These are phyloP conservation scores for Prunus dulcis DNA, from an alignment of 306 rosid genomes.

Conservation along the genomic window DNA sequence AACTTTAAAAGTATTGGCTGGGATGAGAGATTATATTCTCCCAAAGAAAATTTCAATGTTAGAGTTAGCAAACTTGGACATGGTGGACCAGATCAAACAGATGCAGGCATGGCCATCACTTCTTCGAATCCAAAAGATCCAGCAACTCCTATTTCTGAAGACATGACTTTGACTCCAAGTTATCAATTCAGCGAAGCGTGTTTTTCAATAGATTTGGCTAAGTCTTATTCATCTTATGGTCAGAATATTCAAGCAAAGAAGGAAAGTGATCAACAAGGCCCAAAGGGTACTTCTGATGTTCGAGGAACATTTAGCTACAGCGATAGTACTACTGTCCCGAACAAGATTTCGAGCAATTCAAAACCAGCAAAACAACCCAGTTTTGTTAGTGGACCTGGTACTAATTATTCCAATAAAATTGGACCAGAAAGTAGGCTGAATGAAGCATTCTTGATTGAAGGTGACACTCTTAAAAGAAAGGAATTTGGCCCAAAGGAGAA, in stretches of 20 bases:
- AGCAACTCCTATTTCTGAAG: slow-evolving; percentile 30
- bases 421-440: slow-evolving; percentile 25
- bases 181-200: slow-evolving; percentile 45
- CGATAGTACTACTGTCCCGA: not conserved
- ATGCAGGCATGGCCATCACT: not conserved
- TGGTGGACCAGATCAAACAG: slow-evolving; percentile 25
- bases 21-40: slow-evolving; percentile 35
- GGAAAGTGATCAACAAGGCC: not conserved
- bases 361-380: slow-evolving; percentile 18
- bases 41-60: slow-evolving; percentile 12
- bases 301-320: slow-evolving; percentile 6
- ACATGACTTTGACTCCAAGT: slow-evolving; percentile 24
- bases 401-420: slow-evolving; percentile 12
- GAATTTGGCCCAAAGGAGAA: slow-evolving; percentile 25
- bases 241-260: not conserved
- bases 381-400: slow-evolving; percentile 13
- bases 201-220: slow-evolving; percentile 64
- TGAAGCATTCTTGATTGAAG: slow-evolving; percentile 30
- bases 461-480: slow-evolving; percentile 9
- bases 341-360: slow-evolving; percentile 4
- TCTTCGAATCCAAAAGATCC: slow-evolving; percentile 1
- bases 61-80: slow-evolving; percentile 1
- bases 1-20: slow-evolving; percentile 17
- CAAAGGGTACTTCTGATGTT: slow-evolving; percentile 4
- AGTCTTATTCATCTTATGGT: slow-evolving; percentile 30